Conservation (phyloP, 352 stramenopile genomes). For the Phytophthora multivora region DNA sequence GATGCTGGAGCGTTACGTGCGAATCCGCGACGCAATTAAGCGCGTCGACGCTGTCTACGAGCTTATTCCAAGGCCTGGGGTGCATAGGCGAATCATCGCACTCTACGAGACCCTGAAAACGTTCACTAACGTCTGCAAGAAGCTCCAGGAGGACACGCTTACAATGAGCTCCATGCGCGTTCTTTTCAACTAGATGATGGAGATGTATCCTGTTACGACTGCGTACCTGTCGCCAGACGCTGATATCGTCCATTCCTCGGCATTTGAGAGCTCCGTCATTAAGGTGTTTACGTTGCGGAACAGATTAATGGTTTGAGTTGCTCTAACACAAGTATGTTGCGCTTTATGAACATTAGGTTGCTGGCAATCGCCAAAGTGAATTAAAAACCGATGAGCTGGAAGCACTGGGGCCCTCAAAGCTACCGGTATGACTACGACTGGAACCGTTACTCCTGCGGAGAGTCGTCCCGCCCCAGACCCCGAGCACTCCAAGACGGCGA, state of each 20-base stretch:
- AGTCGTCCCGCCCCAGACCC: too few species aligned
- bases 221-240: background rate
- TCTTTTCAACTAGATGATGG: background rate
- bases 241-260: background rate
- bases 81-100: background rate
- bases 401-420: too few species aligned
- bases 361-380: too few species aligned
- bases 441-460: too few species aligned
- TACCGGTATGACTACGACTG: too few species aligned
- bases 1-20: background rate
- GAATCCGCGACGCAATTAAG: background rate
- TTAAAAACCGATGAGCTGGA: too few species aligned
- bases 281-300: too few species aligned
- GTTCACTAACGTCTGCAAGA: background rate
- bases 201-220: background rate
- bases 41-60: background rate
- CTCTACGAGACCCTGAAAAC: background rate
- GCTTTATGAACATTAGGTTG: too few species aligned
- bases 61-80: background rate
- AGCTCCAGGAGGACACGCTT: background rate
- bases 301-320: too few species aligned
- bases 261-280: background rate
- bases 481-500: too few species aligned
- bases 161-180: background rate
- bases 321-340: too few species aligned